Percentiles rank a stretch among this genome's conserved stretches.
Conservation (phyloP, 2,329 filamentous ascomycete genomes). For the Ophiostoma montium region DNA sequence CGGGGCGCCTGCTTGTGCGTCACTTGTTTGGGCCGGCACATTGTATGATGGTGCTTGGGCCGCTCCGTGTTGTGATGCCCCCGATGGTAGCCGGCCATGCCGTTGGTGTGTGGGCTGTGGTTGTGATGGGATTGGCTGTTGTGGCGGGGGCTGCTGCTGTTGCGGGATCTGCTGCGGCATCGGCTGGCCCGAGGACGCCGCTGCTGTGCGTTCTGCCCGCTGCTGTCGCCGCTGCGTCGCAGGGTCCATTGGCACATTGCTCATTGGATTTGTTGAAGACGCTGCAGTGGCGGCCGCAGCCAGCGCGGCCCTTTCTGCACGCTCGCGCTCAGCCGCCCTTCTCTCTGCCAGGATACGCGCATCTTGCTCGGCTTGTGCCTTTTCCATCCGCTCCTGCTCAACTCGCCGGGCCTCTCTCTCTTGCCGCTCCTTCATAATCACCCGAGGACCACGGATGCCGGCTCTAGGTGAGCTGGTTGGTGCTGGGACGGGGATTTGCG, state of each 20-base stretch:
- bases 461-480: slow-evolving; percentile 39
- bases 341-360: slow-evolving; percentile 39
- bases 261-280: slow-evolving; percentile 14
- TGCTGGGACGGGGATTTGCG: slow-evolving; percentile 30
- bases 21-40: background rate
- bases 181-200: slow-evolving; percentile 9
- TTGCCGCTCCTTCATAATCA: slow-evolving; percentile 80
- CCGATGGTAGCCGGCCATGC: slow-evolving; percentile 6
- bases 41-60: background rate
- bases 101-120: slow-evolving; percentile 5
- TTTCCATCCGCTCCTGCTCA: slow-evolving; percentile 49
- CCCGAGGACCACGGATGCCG: slow-evolving; percentile 68
- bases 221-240: slow-evolving; percentile 21
- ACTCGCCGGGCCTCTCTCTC: slow-evolving; percentile 61
- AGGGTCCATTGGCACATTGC: slow-evolving; percentile 16
- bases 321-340: slow-evolving; percentile 14
- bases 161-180: slow-evolving; percentile 3
- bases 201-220: slow-evolving; percentile 17
- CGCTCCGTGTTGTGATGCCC: background rate
- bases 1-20: background rate
- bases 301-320: slow-evolving; percentile 40
- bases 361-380: slow-evolving; percentile 44
- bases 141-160: slow-evolving; percentile 4
- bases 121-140: slow-evolving; percentile 8
- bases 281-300: slow-evolving; percentile 18